Evolutionary conservation across 257 asterid genomes (phyloP), one percentile per base, ranked within the genome.

Genomic region (Mitragyna speciosa): DNA sequence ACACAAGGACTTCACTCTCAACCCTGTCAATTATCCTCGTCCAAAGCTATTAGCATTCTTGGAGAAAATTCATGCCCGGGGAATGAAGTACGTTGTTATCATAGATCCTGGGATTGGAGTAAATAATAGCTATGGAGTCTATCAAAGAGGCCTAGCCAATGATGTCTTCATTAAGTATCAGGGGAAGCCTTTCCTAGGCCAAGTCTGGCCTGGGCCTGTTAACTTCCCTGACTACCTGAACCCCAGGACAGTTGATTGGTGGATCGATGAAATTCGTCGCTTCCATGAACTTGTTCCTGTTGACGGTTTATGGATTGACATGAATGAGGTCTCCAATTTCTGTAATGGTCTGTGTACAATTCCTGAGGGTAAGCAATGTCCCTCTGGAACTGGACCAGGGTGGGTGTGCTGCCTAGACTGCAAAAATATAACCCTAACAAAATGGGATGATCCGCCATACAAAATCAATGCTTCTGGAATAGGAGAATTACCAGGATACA

Each of bases 161-260:
- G 99, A 96, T 31, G 97, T 92, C 73, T 96, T 96, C 89, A 94
- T 96, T 77, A 96, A 96, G 72, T 94, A 94, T 71, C 77, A 85
- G 14, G 93, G 90, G 49, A 82, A 90, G 86, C 98, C 99, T 12
- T 96, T 80, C 77, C 73, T 94, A 11, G 99, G 93, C n/a, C 97
- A 92, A 77, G 99, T 96, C 20, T 94, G 99, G 99, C 98, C 98
- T 0, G 99, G 99, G 28, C 94, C 98, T 0, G 97, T 96, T 28
- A 87, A 94, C 85, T 94, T 94, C 89, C 99, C 99, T 0, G 99
- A 96, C 63, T 94, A 86, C 78, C 95, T 96, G 6, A 96, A 92
- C 88, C 99, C 99, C 0, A 88, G 84, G 69, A 92, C 99, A 0
- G 93, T 88, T 17, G 87, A 91, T 0, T 96, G 98, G 98, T 96